Evolutionary conservation across 1,139 yeast species (phyloP).

Genomic region (Taphrina deformans): DNA sequence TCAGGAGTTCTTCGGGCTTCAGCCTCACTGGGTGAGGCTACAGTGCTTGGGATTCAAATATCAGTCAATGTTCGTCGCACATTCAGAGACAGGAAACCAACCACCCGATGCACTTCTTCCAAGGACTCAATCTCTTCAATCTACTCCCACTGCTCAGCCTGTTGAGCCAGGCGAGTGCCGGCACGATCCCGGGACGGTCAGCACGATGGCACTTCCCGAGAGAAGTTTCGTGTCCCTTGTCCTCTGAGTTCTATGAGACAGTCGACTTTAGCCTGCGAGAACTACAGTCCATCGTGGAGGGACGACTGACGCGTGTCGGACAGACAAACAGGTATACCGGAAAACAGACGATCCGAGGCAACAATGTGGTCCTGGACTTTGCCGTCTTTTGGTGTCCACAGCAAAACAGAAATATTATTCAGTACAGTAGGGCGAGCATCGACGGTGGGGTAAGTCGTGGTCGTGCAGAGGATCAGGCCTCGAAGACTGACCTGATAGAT

Average conservation of each 20-base stretch:
- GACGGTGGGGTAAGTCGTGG: background rate
- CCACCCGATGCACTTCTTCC: too few relatives aligned
- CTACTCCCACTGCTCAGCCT: too few relatives aligned
- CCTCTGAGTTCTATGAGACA: background rate
- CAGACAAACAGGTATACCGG: background rate
- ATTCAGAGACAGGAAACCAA: too few relatives aligned
- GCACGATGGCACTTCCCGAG: background rate
- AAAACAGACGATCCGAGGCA: background rate
- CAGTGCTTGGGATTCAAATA: too few relatives aligned
- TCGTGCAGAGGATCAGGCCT: background rate
- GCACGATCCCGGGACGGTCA: background rate
- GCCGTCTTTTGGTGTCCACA: background rate
- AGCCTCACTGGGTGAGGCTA: too few relatives aligned
- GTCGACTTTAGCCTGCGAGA: background rate
- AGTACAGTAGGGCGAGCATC: background rate
- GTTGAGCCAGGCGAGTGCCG: background rate
- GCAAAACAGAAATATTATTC: background rate
- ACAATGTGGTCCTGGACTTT: background rate
- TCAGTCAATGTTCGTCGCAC: too few relatives aligned
- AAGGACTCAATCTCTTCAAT: too few relatives aligned
- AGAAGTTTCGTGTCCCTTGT: background rate
- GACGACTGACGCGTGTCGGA: background rate
- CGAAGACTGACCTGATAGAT: background rate
- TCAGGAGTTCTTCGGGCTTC: too few relatives aligned
- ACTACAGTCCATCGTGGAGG: background rate